phyloP scores from a whole-genome alignment of 495 filamentous ascomycete genomes.

The Xylaria intraflava region DNA sequence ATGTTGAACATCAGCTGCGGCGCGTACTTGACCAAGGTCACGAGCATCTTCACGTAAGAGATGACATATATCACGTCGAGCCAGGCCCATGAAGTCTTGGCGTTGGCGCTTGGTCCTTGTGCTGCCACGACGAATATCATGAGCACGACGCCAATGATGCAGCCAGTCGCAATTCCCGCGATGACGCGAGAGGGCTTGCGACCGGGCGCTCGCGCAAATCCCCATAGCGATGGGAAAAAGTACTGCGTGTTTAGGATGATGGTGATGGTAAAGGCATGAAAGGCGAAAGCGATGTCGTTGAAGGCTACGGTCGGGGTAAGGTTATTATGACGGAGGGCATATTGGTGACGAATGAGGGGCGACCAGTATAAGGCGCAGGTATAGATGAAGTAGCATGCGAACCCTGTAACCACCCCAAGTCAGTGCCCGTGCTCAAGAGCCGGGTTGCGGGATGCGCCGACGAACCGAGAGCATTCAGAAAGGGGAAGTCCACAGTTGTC shows the following conservation, averaged over 20 bases:
- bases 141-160: conserved; percentile 49
- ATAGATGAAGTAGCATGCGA: conserved; percentile 69
- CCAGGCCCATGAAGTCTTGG: conserved; percentile 36
- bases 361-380: conserved; percentile 71
- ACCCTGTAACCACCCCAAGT: conserved; percentile 45
- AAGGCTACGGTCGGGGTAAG: conserved; percentile 75
- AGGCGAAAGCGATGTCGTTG: conserved; percentile 84
- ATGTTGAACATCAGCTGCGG: conserved; percentile 83
- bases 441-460: conserved; percentile 23
- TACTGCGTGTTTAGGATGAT: conserved; percentile 63
- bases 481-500: conserved; percentile 78
- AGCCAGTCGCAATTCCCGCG: conserved; percentile 59
- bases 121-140: conserved; percentile 50
- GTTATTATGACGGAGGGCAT: conserved; percentile 68
- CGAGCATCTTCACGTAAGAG: conserved; percentile 80
- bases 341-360: conserved; percentile 67
- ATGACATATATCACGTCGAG: conserved; percentile 61
- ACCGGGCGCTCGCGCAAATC: conserved; percentile 54
- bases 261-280: conserved; percentile 66
- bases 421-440: conserved; percentile 31
- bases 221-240: conserved; percentile 66
- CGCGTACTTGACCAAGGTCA: conserved; percentile 85
- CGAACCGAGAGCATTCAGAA: conserved; percentile 68
- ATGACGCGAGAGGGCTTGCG: conserved; percentile 57
- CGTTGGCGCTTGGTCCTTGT: conserved; percentile 47